A percentile compares a stretch with the other conserved stretches of the same genome.
These are phyloP conservation scores for Colletotrichum sp. DNA, from an alignment of 2,329 filamentous ascomycete genomes.

Conservation along the genomic window DNA sequence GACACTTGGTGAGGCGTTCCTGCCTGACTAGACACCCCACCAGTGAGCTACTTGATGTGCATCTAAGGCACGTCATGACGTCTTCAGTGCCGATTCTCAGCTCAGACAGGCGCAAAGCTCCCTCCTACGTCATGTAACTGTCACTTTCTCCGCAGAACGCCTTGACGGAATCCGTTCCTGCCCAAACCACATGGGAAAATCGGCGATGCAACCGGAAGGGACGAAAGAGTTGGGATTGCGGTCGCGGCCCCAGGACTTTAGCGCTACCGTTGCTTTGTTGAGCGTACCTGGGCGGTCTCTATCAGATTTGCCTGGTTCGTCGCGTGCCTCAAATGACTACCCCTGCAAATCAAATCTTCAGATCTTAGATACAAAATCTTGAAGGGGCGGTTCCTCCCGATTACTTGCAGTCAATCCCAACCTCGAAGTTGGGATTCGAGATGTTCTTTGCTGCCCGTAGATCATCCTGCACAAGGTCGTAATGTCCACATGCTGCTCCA, in stretches of 20 bases:
- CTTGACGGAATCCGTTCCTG: neutral
- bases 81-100: conserved; percentile 15
- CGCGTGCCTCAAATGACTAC: neutral
- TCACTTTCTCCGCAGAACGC: conserved; percentile 17
- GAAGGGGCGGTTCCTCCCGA: neutral
- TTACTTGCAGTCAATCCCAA: neutral
- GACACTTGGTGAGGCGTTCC: neutral
- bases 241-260: neutral
- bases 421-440: neutral
- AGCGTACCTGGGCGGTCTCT: neutral
- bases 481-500: neutral
- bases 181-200: conserved; percentile 3
- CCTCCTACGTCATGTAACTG: conserved; percentile 13
- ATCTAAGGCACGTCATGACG: conserved; percentile 15
- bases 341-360: neutral
- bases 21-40: neutral
- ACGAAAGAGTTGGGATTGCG: neutral
- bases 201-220: conserved; percentile 2
- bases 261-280: neutral
- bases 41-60: neutral
- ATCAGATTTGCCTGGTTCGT: neutral
- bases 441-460: neutral
- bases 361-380: neutral
- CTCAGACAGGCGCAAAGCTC: conserved; percentile 4
- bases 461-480: neutral